Evolutionary conservation across 2,329 filamentous ascomycete species (phyloP), one percentile per base, ranked within the genome.

Genomic region (Aspergillus ibericus): DNA sequence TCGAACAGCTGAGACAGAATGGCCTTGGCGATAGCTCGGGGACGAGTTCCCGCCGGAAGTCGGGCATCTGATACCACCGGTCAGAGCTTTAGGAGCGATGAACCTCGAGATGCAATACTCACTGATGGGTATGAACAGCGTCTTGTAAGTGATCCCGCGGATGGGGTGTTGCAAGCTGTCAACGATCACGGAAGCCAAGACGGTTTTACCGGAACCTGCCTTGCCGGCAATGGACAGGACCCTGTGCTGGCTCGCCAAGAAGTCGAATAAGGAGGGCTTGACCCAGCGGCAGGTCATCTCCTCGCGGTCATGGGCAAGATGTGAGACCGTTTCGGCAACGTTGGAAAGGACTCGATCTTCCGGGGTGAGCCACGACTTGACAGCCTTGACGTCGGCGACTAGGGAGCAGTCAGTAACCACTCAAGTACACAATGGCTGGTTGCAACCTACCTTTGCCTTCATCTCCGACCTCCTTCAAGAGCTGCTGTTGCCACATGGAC

Each of bases 211-310:
- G 3, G 74, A 75, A 5, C 75, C 76, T 8, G 74, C 64, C 47
- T 71, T 67, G 18, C 75, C 75, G 22, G 75, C 79, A 40, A 85
- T 74, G 20, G 78, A 63, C 32, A 85, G 67, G 2, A 77, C 72
- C 13, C 75, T 72, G 29, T 81, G 71, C 0, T 75, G 65, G 42
- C 78, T 77, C 52, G 81, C 79, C 34, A 80, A 62, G 58, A 85
- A 85, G 9, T 76, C 75, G n/a, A 73, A 73, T 20, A 84, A 67
- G 32, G 80, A 73, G 36, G 80, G 77, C 22, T 78, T 74, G 61
- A 84, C 78, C 82, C 82, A 85, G 36, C 83, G 72, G 59, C 82
- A 83, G 18, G 82, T 85, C 59, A 79, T 79, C 59, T 84, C 81
- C 49, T 79, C 80, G 34, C 81, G 74, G 27, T 77, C 69, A 27